Evolutionary conservation across 1,139 yeast genomes (phyloP).

Genomic region (Candida pseudocylindracea): DNA sequence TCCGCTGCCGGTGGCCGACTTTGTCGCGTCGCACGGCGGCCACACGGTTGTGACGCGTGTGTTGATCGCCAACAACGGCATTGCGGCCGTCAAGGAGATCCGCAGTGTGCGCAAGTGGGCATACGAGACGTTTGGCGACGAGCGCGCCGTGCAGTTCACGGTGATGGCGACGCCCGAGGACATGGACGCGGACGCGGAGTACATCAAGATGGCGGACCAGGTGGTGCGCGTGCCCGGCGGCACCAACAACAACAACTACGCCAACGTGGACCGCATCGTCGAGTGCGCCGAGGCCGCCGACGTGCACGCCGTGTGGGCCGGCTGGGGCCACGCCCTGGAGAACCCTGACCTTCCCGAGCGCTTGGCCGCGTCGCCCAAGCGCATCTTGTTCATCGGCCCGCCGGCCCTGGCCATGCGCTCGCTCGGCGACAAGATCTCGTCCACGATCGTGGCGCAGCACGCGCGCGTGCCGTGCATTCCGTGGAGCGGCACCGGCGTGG

Average conservation of each 20-base stretch:
- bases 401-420: constrained; percentile 99
- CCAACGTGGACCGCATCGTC: constrained; percentile 90
- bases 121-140: constrained; percentile 92
- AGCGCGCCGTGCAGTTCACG: constrained; percentile 78
- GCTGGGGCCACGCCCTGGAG: constrained; percentile 99
- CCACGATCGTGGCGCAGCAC: constrained; percentile 96
- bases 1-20: constrained; percentile 54
- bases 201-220: constrained; percentile 97
- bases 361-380: constrained; percentile 76
- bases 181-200: constrained; percentile 89
- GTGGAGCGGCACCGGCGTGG: constrained; percentile 98
- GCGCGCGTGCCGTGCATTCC: constrained; percentile 97
- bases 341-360: constrained; percentile 87
- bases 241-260: constrained; percentile 92
- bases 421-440: constrained; percentile 92
- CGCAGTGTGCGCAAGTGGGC: constrained; percentile 97
- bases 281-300: constrained; percentile 93
- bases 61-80: constrained; percentile 93
- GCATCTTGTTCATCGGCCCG: constrained; percentile 86
- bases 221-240: constrained; percentile 98
- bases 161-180: constrained; percentile 99
- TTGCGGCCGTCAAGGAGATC: constrained; percentile 96
- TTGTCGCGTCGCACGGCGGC: constrained; percentile 72
- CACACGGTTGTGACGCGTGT: constrained; percentile 85
- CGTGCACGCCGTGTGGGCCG: constrained; percentile 99